phyloP scores from a whole-genome alignment of 2,329 filamentous ascomycete genomes.

The Ophiostoma pallidulum region DNA sequence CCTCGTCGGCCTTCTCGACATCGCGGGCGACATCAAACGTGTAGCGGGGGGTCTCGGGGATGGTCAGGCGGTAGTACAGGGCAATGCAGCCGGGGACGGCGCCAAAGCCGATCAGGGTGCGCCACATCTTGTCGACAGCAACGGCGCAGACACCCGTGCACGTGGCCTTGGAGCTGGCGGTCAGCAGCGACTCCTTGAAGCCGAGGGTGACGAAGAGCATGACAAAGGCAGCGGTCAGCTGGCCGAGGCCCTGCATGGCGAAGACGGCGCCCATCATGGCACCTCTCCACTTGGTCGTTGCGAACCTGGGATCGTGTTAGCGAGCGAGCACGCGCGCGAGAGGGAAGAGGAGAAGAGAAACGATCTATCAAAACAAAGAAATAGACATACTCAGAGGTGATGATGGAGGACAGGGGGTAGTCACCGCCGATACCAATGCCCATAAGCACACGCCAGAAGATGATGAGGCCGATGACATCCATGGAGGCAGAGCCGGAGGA shows the following conservation, averaged over 20 bases:
- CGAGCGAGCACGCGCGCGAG: no score
- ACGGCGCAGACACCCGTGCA: constrained; percentile 56
- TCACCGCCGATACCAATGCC: constrained; percentile 64
- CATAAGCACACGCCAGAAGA: constrained; percentile 78
- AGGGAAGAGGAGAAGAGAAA: no score
- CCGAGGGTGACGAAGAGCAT: constrained; percentile 65
- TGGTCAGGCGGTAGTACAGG: constrained; percentile 69
- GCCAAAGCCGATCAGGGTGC: constrained; percentile 69
- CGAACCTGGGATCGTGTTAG: constrained; percentile 39
- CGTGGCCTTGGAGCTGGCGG: constrained; percentile 37
- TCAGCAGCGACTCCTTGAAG: constrained; percentile 55
- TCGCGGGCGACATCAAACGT: constrained; percentile 75
- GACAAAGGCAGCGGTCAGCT: constrained; percentile 65
- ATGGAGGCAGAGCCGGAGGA: constrained; percentile 54
- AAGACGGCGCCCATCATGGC: constrained; percentile 85
- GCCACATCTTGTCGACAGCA: constrained; percentile 86
- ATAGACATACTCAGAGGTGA: constrained; percentile 63
- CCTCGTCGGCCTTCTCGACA: constrained; percentile 61
- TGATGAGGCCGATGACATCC: constrained; percentile 55
- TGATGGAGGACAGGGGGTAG: constrained; percentile 73
- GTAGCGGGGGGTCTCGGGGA: constrained; percentile 81
- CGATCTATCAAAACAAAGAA: no score
- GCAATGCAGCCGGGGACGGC: constrained; percentile 72
- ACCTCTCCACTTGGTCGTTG: constrained; percentile 74
- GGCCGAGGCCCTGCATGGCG: constrained; percentile 78